Conservation (phyloP, 179 eudicot species). For the Corrigiola litoralis region DNA sequence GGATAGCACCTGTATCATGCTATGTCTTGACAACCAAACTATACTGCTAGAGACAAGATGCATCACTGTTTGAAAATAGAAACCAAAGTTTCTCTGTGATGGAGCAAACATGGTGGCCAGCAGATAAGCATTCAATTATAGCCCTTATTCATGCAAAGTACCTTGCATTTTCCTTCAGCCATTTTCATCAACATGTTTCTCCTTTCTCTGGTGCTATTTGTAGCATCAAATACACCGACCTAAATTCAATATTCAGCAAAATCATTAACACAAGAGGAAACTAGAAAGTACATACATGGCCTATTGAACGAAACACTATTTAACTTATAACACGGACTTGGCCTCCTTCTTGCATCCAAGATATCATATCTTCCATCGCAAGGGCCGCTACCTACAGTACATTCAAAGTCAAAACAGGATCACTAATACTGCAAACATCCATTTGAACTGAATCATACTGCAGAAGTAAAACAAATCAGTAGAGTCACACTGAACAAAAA, state of each 20-base stretch:
- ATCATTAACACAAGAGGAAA: slow-evolving; percentile 1
- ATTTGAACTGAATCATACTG: neutral
- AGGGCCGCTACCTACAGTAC: slow-evolving; percentile 95
- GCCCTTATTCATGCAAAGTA: too few relatives aligned
- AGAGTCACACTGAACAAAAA: too few relatives aligned
- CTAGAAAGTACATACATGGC: slow-evolving; percentile 6
- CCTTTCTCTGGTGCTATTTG: slow-evolving; percentile 81
- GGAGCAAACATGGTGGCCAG: neutral
- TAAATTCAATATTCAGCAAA: slow-evolving; percentile 25
- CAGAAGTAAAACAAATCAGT: too few relatives aligned
- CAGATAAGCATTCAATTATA: too few relatives aligned
- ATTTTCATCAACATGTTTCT: slow-evolving; percentile 96
- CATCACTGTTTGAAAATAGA: neutral
- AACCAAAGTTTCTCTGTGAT: neutral
- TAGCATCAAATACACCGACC: slow-evolving; percentile 99
- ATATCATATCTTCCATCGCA: slow-evolving; percentile 99
- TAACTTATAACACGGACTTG: slow-evolving; percentile 52
- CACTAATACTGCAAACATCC: neutral
- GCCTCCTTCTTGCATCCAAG: slow-evolving; percentile 99
- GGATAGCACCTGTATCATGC: neutral
- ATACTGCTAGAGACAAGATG: neutral
- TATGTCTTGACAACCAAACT: neutral
- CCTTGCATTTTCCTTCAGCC: slow-evolving; percentile 99
- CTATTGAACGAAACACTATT: slow-evolving; percentile 2
- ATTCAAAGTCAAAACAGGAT: slow-evolving; percentile 13